Evolutionary conservation across 1,139 yeast genomes (phyloP), one percentile per base, ranked within the genome.

Genomic region (Groenewaldozyma sp.): DNA sequence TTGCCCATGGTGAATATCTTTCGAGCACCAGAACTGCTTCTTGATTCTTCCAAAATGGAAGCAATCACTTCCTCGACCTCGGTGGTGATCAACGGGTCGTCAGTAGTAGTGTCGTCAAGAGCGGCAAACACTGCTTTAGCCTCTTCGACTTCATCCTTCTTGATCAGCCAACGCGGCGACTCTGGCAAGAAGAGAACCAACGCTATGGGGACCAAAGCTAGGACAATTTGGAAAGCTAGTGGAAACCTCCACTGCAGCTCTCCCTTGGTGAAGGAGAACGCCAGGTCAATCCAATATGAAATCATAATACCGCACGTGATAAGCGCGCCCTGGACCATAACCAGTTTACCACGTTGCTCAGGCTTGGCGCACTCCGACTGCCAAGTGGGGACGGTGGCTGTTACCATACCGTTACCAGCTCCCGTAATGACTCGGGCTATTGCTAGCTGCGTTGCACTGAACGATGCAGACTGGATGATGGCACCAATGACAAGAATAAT

Each of bases 401-500:
- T 80, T 53, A 77, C 76, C 58, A 79, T 56, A 48, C 94, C 94
- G 45, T 79, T 78, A 51, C 93, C 93, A 34, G 76, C 46, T 47
- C 94, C 94, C 14, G 84, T 73, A 34, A 80, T 62, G 44, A 79
- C 76, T 62, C 94, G 71, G 16, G 88, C 93, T 43, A 79, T 62
- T 34, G 81, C 74, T 44, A 82, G 74, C 49, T 79, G 87, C 24
- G 79, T 81, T 40, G 84, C 79, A 2, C 78, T 68, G 41, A 73
- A 72, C 3, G 95, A 75, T 17, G 78, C 81, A 43, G 88, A 74
- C 63, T 88, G 97, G 48, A 87, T 65, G 34, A 75, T 71, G 24
- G 94, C 83, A 41, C 96, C 97, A 28, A 81, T 66, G 14, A 86
- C 67, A 56, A 87, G 86, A 53, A 87, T 63, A 2, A 80, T 58